Percentiles rank a stretch among this genome's conserved stretches.
Conservation (phyloP, 257 asterid genomes). For the Echium plantagineum region DNA sequence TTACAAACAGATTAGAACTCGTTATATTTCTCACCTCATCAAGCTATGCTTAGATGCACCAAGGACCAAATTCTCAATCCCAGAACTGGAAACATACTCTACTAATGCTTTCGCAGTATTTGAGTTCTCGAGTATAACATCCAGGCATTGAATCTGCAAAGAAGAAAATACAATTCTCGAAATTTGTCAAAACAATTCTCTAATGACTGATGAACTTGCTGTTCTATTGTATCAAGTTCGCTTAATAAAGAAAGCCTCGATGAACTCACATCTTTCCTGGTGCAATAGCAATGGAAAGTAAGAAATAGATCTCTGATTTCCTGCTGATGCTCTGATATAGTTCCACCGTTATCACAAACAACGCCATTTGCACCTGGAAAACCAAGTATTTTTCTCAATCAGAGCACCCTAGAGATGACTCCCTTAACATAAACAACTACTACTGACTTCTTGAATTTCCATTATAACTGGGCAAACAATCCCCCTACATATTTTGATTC, state of each 20-base stretch:
- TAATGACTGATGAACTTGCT: background rate
- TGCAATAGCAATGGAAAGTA: slow-evolving; percentile 70
- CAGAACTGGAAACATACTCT: slow-evolving; percentile 56
- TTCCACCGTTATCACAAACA: slow-evolving; percentile 19
- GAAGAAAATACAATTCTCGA: background rate
- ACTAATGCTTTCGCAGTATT: slow-evolving; percentile 51
- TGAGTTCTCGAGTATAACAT: slow-evolving; percentile 54
- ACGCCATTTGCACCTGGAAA: slow-evolving; percentile 36
- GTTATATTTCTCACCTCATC: slow-evolving; percentile 31
- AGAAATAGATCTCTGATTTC: slow-evolving; percentile 44
- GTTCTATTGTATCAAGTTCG: background rate
- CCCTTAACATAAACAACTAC: too few species aligned
- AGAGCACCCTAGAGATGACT: too few species aligned
- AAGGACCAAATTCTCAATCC: slow-evolving; percentile 64
- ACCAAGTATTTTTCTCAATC: background rate
- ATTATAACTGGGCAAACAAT: too few species aligned
- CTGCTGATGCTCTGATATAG: slow-evolving; percentile 13
- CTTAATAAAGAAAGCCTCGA: background rate
- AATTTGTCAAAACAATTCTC: background rate
- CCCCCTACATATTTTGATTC: too few species aligned
- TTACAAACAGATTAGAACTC: too few species aligned
- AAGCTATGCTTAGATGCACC: slow-evolving; percentile 76
- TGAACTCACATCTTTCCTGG: slow-evolving; percentile 61
- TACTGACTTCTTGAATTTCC: too few species aligned
- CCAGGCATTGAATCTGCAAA: slow-evolving; percentile 50